Evolutionary conservation across 176 grass and related monocot genomes (phyloP).

Genomic region (Phyllostachys edulis): DNA sequence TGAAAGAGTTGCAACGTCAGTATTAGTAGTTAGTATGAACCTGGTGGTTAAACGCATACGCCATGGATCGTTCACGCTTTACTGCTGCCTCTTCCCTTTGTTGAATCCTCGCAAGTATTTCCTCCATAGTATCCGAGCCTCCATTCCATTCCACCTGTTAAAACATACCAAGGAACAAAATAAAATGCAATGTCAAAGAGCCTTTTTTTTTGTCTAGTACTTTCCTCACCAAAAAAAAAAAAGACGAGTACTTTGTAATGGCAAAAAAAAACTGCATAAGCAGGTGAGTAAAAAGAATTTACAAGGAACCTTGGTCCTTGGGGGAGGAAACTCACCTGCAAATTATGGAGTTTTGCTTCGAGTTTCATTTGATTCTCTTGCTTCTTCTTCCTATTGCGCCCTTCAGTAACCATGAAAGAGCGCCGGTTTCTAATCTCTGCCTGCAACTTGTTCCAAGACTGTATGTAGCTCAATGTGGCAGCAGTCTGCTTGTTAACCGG

Average conservation of each 20-base stretch:
- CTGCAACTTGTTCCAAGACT: constrained; percentile 87
- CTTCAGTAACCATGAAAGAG: constrained; percentile 85
- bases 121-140: constrained; percentile 74
- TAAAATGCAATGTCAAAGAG: background rate
- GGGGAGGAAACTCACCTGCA: constrained; percentile 55
- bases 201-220: background rate
- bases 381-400: constrained; percentile 82
- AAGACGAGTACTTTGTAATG: background rate
- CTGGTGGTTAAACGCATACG: constrained; percentile 96
- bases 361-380: constrained; percentile 88
- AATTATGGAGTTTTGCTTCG: constrained; percentile 84
- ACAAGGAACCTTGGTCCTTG: background rate
- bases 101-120: constrained; percentile 84
- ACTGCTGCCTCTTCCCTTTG: constrained; percentile 89
- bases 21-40: constrained; percentile 32
- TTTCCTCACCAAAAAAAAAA: background rate
- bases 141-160: constrained; percentile 83
- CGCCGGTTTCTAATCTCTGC: constrained; percentile 79
- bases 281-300: background rate
- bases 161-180: constrained; percentile 9
- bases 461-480: constrained; percentile 62
- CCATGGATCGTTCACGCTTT: constrained; percentile 90
- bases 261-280: background rate
- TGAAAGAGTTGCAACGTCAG: background rate
- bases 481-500: constrained; percentile 84